These are phyloP conservation scores for Penicillium taxi DNA, from an alignment of 495 filamentous ascomycete genomes.

Conservation along the genomic window DNA sequence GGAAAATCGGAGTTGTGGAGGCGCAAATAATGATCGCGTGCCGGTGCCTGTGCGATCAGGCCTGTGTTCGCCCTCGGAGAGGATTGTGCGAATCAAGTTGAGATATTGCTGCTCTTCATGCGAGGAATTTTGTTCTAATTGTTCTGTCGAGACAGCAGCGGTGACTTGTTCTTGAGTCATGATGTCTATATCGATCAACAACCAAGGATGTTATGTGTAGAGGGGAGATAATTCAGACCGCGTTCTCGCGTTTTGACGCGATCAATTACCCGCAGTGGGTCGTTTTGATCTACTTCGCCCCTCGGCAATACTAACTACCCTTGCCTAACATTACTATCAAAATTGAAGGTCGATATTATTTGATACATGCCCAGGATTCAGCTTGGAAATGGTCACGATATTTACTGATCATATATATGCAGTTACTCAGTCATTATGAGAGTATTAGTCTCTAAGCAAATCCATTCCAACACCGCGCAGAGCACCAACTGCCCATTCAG, in stretches of 20 bases:
- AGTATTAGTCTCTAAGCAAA: slow-evolving; percentile 45
- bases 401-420: too few species aligned
- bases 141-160: slow-evolving; percentile 9
- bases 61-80: slow-evolving; percentile 67
- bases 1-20: slow-evolving; percentile 73
- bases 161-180: slow-evolving; percentile 22
- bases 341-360: too few species aligned
- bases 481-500: slow-evolving; percentile 80
- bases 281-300: too few species aligned
- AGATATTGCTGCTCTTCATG: slow-evolving; percentile 77
- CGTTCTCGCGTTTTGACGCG: too few species aligned
- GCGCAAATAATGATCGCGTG: slow-evolving; percentile 81
- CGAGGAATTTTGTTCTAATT: slow-evolving; percentile 14
- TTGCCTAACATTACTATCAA: too few species aligned
- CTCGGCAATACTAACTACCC: too few species aligned
- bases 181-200: slow-evolving; percentile 3
- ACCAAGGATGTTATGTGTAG: too few species aligned
- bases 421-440: background rate
- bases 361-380: too few species aligned
- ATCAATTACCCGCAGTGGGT: too few species aligned
- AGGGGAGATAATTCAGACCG: too few species aligned
- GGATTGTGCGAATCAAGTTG: slow-evolving; percentile 65
- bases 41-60: slow-evolving; percentile 91
- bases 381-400: too few species aligned
- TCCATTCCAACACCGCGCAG: slow-evolving; percentile 78